A percentile compares a stretch with the other conserved stretches of the same genome.
These are phyloP conservation scores for Termitomyces sp. DNA, from an alignment of 768 basidiomycete genomes.

Conservation along the genomic window DNA sequence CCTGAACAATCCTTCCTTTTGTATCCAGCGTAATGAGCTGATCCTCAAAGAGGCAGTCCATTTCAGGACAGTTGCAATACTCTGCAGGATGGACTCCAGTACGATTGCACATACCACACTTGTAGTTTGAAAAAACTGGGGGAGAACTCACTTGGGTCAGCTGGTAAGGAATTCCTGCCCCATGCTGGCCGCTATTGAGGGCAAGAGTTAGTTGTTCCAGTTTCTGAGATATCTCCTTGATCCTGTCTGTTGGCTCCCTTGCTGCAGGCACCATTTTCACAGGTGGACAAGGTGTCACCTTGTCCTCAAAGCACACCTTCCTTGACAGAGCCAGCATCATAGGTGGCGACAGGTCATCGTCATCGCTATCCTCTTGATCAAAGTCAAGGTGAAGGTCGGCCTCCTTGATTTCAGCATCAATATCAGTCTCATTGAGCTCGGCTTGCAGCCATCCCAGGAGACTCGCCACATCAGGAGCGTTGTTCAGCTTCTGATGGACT, in stretches of 20 bases:
- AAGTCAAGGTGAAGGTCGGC: neutral
- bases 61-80: conserved; percentile 9
- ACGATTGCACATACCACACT: conserved; percentile 10
- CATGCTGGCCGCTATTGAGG: neutral
- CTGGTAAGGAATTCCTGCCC: neutral
- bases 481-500: too few relatives aligned
- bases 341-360: neutral
- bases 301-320: neutral
- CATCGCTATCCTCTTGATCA: neutral
- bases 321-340: neutral
- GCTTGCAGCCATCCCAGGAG: neutral
- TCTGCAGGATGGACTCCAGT: conserved; percentile 5
- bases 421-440: neutral
- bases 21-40: neutral
- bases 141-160: neutral
- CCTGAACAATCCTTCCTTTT: neutral
- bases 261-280: neutral
- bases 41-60: neutral
- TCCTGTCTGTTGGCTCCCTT: neutral
- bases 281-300: neutral
- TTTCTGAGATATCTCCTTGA: neutral
- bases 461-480: too few relatives aligned
- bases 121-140: neutral
- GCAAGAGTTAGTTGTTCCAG: neutral
- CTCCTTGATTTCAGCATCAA: neutral